Conservation (phyloP, 805 yeast species). For the Metschnikowia gelsemii region DNA sequence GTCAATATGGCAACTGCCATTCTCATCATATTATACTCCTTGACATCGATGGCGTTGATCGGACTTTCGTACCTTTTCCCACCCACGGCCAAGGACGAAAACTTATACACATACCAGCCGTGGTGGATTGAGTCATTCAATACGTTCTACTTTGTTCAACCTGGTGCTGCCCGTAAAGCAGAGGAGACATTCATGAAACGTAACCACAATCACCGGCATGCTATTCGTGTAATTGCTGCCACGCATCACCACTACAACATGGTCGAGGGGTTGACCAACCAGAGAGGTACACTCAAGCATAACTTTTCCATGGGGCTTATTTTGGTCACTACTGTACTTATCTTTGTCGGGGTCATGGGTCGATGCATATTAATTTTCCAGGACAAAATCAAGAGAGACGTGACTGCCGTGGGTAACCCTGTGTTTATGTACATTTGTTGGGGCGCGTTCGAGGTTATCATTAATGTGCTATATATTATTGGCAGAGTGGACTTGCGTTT, state of each 20-base stretch:
- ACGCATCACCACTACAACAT: slow-evolving; percentile 42
- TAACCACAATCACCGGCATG: slow-evolving; percentile 48
- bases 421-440: slow-evolving; percentile 65
- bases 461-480: slow-evolving; percentile 54
- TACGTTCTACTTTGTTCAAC: slow-evolving; percentile 57
- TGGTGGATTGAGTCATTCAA: slow-evolving; percentile 73
- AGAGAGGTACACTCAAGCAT: slow-evolving; percentile 47
- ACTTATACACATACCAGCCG: slow-evolving; percentile 64
- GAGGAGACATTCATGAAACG: slow-evolving; percentile 46
- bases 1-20: slow-evolving; percentile 33
- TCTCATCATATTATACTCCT: slow-evolving; percentile 46
- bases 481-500: slow-evolving; percentile 74
- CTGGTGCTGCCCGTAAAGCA: slow-evolving; percentile 50
- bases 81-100: slow-evolving; percentile 51
- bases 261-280: slow-evolving; percentile 41
- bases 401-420: slow-evolving; percentile 33
- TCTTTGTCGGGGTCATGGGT: slow-evolving; percentile 50
- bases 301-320: slow-evolving; percentile 51
- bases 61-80: slow-evolving; percentile 51
- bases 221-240: slow-evolving; percentile 61
- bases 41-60: slow-evolving; percentile 51
- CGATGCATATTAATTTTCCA: slow-evolving; percentile 51
- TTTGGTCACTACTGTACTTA: slow-evolving; percentile 45
- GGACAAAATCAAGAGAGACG: slow-evolving; percentile 23
- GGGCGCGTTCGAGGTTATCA: slow-evolving; percentile 64